Percentiles rank a stretch among this genome's conserved stretches.
Evolutionary conservation across 805 yeast genomes (phyloP).

Genomic region (Saccharomycopsis babjevae): DNA sequence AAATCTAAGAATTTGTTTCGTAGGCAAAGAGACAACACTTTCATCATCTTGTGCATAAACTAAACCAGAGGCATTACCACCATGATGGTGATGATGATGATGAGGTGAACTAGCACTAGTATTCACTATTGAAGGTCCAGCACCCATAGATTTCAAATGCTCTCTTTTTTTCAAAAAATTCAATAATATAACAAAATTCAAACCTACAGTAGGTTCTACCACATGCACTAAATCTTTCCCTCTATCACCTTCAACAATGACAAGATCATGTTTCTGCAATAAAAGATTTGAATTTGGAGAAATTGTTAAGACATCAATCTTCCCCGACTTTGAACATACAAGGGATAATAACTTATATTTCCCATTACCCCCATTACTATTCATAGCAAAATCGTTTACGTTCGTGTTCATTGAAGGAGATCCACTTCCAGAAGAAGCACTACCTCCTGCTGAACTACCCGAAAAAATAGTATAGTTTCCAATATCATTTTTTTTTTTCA

Average conservation of each 20-base stretch:
- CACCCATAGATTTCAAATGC: conserved; percentile 42
- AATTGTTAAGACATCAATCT: conserved; percentile 58
- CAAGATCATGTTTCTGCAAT: conserved; percentile 52
- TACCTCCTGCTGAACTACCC: background rate
- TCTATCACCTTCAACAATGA: conserved; percentile 74
- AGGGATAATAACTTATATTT: conserved; percentile 30
- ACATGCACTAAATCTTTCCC: conserved; percentile 74
- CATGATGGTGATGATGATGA: conserved; percentile 18
- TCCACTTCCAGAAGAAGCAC: conserved; percentile 18
- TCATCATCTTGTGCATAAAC: conserved; percentile 17
- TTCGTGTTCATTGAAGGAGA: conserved; percentile 7
- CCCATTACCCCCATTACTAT: conserved; percentile 11
- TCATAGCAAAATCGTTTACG: background rate
- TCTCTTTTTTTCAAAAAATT: conserved; percentile 67
- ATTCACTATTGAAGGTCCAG: conserved; percentile 18
- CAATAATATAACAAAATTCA: conserved; percentile 58
- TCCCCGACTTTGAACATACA: conserved; percentile 52
- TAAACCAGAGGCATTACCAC: conserved; percentile 12
- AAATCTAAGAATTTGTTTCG: conserved; percentile 67
- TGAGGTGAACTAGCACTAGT: conserved; percentile 4
- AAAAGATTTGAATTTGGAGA: conserved; percentile 54
- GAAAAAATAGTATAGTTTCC: background rate
- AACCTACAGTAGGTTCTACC: conserved; percentile 50
- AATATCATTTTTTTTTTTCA: conserved; percentile 15
- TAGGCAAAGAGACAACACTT: conserved; percentile 39